Percentiles rank a stretch among this genome's conserved stretches.
phyloP scores from a whole-genome alignment of 805 yeast species.

The Candida qinlingensis region DNA sequence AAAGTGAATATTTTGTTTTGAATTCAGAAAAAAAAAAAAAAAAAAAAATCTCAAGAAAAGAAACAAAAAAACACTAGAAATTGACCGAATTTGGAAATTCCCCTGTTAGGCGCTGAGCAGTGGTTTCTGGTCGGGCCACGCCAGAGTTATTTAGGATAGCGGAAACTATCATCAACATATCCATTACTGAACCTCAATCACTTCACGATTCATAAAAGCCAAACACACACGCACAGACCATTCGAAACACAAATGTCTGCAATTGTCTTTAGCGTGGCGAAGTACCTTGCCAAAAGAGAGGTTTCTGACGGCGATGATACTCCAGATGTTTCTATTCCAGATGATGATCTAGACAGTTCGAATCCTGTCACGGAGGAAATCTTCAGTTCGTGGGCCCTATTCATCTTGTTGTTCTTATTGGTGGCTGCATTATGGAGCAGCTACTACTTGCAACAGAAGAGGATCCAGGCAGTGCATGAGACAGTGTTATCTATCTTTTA shows the following conservation, averaged over 20 bases:
- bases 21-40: background rate
- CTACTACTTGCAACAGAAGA: constrained; percentile 82
- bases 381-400: constrained; percentile 95
- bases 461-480: constrained; percentile 95
- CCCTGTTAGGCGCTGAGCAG: background rate
- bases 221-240: no score
- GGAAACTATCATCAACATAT: no score
- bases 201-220: no score
- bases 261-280: constrained; percentile 17
- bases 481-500: constrained; percentile 93
- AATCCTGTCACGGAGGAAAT: constrained; percentile 93
- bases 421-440: constrained; percentile 94
- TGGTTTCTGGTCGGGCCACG: background rate
- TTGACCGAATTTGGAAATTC: background rate
- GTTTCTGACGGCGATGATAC: constrained; percentile 21
- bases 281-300: constrained; percentile 23
- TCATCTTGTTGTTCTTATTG: constrained; percentile 72
- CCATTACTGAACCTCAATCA: no score
- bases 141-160: background rate
- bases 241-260: constrained; percentile 14
- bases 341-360: constrained; percentile 52
- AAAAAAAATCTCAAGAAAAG: background rate
- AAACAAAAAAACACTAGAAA: background rate
- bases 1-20: background rate
- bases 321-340: constrained; percentile 35